Conservation (phyloP, 441 rosid species). For the Oxalis stricta region DNA sequence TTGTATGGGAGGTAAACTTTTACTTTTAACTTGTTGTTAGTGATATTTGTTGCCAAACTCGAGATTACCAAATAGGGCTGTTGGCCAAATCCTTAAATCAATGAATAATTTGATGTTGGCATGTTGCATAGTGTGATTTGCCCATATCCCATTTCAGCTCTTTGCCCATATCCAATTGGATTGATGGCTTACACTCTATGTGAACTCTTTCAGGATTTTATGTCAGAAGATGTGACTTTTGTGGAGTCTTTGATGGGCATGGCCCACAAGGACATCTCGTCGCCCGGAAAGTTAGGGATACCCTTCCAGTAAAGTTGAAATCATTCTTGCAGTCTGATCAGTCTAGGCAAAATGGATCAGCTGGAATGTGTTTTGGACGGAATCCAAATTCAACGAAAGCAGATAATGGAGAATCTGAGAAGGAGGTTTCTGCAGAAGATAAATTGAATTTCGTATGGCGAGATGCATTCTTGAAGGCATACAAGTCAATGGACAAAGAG, state of each 20-base stretch:
- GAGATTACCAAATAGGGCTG: no score
- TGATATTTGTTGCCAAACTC: not conserved
- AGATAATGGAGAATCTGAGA: slow-evolving; percentile 38
- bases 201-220: slow-evolving; percentile 57
- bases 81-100: no score
- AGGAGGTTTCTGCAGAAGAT: slow-evolving; percentile 53
- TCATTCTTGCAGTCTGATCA: slow-evolving; percentile 41
- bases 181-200: slow-evolving; percentile 8
- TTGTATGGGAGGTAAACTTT: slow-evolving; percentile 91
- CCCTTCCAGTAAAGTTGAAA: slow-evolving; percentile 66
- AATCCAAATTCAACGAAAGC: slow-evolving; percentile 31
- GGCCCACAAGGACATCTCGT: slow-evolving; percentile 98
- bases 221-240: slow-evolving; percentile 71
- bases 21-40: slow-evolving; percentile 4
- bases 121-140: no score
- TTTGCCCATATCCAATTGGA: slow-evolving; percentile 5
- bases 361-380: slow-evolving; percentile 39
- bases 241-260: slow-evolving; percentile 97
- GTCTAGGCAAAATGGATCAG: slow-evolving; percentile 38
- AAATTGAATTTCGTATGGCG: slow-evolving; percentile 53
- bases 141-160: no score
- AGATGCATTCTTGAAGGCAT: slow-evolving; percentile 76
- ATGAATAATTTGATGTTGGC: no score
- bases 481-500: slow-evolving; percentile 93
- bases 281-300: slow-evolving; percentile 87